phyloP scores from a whole-genome alignment of 164 flowering plant genomes.

The Brasenia schreberi region DNA sequence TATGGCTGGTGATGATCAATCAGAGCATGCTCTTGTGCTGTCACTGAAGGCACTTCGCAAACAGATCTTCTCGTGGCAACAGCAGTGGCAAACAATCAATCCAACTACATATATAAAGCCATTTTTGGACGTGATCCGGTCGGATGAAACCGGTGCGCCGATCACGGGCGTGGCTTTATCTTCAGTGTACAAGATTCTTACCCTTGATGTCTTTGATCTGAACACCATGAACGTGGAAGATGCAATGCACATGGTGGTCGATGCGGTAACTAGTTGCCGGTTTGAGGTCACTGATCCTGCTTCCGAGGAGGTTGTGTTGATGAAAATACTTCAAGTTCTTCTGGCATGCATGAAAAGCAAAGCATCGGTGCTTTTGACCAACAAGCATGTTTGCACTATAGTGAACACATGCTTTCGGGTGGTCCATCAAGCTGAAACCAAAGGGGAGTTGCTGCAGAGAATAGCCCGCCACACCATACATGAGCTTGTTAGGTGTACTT shows the following conservation, averaged over 20 bases:
- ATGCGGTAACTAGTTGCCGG: constrained; percentile 46
- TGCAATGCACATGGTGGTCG: constrained; percentile 38
- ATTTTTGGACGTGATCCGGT: constrained; percentile 36
- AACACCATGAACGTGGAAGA: constrained; percentile 34
- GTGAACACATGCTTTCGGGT: constrained; percentile 72
- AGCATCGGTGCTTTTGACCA: constrained; percentile 41
- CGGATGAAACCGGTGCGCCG: constrained; percentile 47
- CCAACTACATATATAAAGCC: constrained; percentile 28
- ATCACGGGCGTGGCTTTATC: constrained; percentile 39
- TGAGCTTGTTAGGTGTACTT: constrained; percentile 37
- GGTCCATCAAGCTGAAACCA: constrained; percentile 45
- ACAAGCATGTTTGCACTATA: constrained; percentile 53
- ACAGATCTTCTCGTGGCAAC: constrained; percentile 21
- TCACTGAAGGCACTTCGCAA: constrained; percentile 18
- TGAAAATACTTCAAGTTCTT: constrained; percentile 51
- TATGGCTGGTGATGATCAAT: constrained; percentile 23
- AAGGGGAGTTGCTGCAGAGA: constrained; percentile 67
- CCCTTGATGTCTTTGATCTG: constrained; percentile 27
- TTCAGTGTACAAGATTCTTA: constrained; percentile 30
- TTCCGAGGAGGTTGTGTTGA: constrained; percentile 30
- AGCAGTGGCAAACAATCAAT: constrained; percentile 17
- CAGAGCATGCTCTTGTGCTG: constrained; percentile 23
- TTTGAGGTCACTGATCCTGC: constrained; percentile 40
- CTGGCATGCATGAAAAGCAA: constrained; percentile 35
- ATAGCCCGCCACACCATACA: constrained; percentile 63